Evolutionary conservation across 1,284 basidiomycete genomes (phyloP).

Genomic region (Rhodotorula mucilaginosa): DNA sequence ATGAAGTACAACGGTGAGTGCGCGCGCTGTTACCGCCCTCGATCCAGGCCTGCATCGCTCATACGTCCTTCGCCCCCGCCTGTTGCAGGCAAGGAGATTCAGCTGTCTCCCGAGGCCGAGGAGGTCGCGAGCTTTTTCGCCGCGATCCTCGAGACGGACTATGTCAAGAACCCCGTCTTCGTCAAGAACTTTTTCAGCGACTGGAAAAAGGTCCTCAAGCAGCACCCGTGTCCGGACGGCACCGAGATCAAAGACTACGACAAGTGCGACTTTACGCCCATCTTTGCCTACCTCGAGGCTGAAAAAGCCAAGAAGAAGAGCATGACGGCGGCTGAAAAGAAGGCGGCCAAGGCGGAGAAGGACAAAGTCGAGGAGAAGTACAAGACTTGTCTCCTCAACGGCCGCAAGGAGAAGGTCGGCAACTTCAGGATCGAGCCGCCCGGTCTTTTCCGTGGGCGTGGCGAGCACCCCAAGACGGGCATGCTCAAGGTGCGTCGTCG

Average conservation of each 20-base stretch:
- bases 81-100: slow-evolving; percentile 66
- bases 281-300: slow-evolving; percentile 87
- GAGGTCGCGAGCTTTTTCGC: slow-evolving; percentile 98
- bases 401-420: slow-evolving; percentile 94
- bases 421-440: slow-evolving; percentile 99
- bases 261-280: slow-evolving; percentile 89
- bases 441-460: slow-evolving; percentile 92
- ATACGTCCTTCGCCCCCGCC: not conserved
- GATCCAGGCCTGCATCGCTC: not conserved
- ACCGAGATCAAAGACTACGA: slow-evolving; percentile 75
- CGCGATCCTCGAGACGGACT: slow-evolving; percentile 88
- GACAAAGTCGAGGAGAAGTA: slow-evolving; percentile 82
- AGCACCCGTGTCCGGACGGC: slow-evolving; percentile 75
- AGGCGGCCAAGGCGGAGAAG: slow-evolving; percentile 78
- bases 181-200: slow-evolving; percentile 96
- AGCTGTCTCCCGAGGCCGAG: slow-evolving; percentile 81
- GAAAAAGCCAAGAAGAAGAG: slow-evolving; percentile 92
- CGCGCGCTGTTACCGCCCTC: not conserved
- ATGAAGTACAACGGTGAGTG: slow-evolving; percentile 89
- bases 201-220: slow-evolving; percentile 73
- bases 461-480: slow-evolving; percentile 97
- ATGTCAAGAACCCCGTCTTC: slow-evolving; percentile 83
- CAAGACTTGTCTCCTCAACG: slow-evolving; percentile 81
- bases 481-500: slow-evolving; percentile 72
- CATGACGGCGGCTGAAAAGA: slow-evolving; percentile 81